Conservation (phyloP, 768 basidiomycete species). For the Terana coerulea region DNA sequence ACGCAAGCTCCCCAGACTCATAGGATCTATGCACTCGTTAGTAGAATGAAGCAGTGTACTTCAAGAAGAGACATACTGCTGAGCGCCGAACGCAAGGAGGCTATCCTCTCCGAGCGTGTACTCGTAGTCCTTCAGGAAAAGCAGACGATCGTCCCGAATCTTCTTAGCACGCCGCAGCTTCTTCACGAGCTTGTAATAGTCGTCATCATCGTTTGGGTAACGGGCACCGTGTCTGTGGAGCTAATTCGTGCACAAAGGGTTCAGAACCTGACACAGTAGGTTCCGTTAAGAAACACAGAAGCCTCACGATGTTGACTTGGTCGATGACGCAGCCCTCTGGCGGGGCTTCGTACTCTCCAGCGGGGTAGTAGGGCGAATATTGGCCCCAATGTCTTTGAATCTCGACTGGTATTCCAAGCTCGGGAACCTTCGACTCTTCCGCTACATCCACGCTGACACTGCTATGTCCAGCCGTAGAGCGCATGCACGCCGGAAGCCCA, state of each 20-base stretch:
- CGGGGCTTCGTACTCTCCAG: conserved; percentile 39
- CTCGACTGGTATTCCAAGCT: conserved; percentile 12
- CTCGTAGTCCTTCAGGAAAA: conserved; percentile 54
- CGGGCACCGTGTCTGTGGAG: conserved; percentile 80
- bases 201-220: conserved; percentile 52
- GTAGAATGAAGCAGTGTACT: background rate
- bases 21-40: conserved; percentile 33
- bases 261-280: background rate
- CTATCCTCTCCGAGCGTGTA: conserved; percentile 55
- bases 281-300: background rate
- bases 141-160: conserved; percentile 42
- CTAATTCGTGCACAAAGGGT: conserved; percentile 30
- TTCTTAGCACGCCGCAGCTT: conserved; percentile 47
- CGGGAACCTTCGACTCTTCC: background rate
- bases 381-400: conserved; percentile 44
- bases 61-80: conserved; percentile 43
- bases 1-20: conserved; percentile 48
- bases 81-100: conserved; percentile 63
- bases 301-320: conserved; percentile 19
- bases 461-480: no score
- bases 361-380: conserved; percentile 58
- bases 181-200: conserved; percentile 43
- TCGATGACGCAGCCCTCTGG: conserved; percentile 40
- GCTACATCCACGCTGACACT: background rate
- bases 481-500: background rate